Evolutionary conservation across 148 eudicot genomes (phyloP).

Genomic region (Cornus florida): DNA sequence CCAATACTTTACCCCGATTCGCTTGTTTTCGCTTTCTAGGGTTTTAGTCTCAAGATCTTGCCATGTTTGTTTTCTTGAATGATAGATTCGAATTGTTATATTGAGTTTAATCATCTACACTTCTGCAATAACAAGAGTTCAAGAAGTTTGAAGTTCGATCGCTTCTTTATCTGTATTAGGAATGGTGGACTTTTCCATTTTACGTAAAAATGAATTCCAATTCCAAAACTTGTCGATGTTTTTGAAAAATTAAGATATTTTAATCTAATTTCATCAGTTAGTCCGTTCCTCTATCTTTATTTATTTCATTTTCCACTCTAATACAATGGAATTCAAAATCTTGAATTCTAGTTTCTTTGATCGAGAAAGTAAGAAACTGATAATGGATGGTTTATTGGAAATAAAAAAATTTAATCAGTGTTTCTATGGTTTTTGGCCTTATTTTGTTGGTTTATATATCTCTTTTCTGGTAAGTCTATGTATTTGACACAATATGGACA

Average conservation of each 20-base stretch:
- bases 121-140: not conserved
- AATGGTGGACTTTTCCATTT: not conserved
- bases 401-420: not conserved
- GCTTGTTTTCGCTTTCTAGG: not conserved
- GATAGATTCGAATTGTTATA: not conserved
- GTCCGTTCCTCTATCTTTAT: not conserved
- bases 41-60: not conserved
- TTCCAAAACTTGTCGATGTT: not conserved
- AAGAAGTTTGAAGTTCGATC: not conserved
- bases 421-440: not conserved
- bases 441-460: not conserved
- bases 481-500: not conserved
- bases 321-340: not conserved
- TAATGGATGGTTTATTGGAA: not conserved
- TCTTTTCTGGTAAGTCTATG: not conserved
- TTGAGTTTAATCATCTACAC: not conserved
- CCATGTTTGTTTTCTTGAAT: not conserved
- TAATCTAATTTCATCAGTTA: not conserved
- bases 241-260: not conserved
- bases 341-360: not conserved
- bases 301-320: not conserved
- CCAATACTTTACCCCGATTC: not conserved
- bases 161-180: not conserved
- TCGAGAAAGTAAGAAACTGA: not conserved
- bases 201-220: not conserved